Evolutionary conservation across 192 early-diverging fungal genomes (phyloP), one percentile per base, ranked within the genome.

Genomic region (Coemansia sp.): DNA sequence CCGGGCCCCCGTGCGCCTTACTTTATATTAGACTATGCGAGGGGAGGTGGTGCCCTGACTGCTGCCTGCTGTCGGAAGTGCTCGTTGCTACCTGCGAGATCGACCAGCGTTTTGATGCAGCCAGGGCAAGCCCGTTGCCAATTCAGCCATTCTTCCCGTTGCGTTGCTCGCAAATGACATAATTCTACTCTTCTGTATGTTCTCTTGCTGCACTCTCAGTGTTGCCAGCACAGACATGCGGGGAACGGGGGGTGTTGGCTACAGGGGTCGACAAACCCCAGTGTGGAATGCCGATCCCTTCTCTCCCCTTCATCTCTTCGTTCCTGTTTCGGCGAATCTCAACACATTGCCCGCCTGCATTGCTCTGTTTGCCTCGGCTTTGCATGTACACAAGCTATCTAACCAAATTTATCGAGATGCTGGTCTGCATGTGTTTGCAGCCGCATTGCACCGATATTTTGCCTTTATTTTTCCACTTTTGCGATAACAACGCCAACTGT

Each of bases 81-180:
- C 57, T n/a, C 15, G 27, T 60, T 60, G 57, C 57, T 33, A 60
- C 29, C 34, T 33, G 27, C 57, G 31, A 33, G 57, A 60, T 60
- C 57, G 27, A 34, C 57, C 57, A 60, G 57, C 16, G 57, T 18
- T 36, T 60, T 60, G 31, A n/a, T 60, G 57, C 57, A 60, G 57
- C 10, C n/a, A 57, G 27, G 27, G 4, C 16, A 13, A 50, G 49
- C 49, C 49, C n/a, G 20, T 22, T 22, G 49, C n/a, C 49, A 50
- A 50, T 33, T 57, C 53, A 33, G 27, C 53, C 11, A 5, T 57
- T 57, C 53, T 33, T 57, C 53, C 53, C 3, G 20, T 22, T 50
- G 49, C 49, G 20, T 31, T 33, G 29, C 11, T 57, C 3, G 67
- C 39, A 63, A 69, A 63, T 76, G 75, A 76, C 75, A 76, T 76